These are phyloP conservation scores for Penicillium digitatum DNA, from an alignment of 2,329 filamentous ascomycete genomes.

Conservation along the genomic window DNA sequence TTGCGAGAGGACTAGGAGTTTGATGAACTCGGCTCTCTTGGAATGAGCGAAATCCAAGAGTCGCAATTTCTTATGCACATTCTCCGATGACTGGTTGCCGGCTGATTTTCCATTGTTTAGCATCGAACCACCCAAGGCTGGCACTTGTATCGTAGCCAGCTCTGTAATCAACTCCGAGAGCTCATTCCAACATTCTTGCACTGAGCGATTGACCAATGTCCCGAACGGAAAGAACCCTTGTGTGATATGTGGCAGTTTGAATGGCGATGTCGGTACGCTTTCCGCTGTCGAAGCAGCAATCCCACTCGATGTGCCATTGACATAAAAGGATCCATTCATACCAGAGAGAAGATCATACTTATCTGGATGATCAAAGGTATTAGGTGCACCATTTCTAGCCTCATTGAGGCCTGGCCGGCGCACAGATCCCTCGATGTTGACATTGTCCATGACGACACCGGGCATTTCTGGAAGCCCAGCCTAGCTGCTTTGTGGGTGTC, in stretches of 20 bases:
- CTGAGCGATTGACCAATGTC: slow-evolving; percentile 69
- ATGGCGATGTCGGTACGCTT: slow-evolving; percentile 32
- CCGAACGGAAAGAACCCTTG: slow-evolving; percentile 72
- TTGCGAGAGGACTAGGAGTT: slow-evolving; percentile 81
- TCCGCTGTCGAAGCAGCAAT: slow-evolving; percentile 6
- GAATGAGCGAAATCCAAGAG: slow-evolving; percentile 75
- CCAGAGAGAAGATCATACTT: slow-evolving; percentile 16
- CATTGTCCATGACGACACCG: slow-evolving; percentile 43
- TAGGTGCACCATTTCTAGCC: slow-evolving; percentile 25
- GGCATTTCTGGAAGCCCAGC: slow-evolving; percentile 35
- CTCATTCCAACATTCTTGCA: slow-evolving; percentile 77
- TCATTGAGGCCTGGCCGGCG: slow-evolving; percentile 23
- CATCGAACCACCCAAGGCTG: slow-evolving; percentile 25
- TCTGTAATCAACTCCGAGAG: slow-evolving; percentile 66
- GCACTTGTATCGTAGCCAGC: slow-evolving; percentile 64
- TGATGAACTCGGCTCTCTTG: slow-evolving; percentile 83
- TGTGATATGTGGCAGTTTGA: slow-evolving; percentile 64
- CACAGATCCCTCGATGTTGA: slow-evolving; percentile 27
- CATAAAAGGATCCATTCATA: slow-evolving; percentile 24
- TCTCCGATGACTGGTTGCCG: slow-evolving; percentile 50
- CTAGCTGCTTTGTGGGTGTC: slow-evolving; percentile 10
- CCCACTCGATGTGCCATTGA: slow-evolving; percentile 28
- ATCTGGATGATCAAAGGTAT: slow-evolving; percentile 11
- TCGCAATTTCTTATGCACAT: slow-evolving; percentile 69
- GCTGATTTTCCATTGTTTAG: slow-evolving; percentile 27